A percentile compares a stretch with the other conserved stretches of the same genome.
Evolutionary conservation across 2,329 filamentous ascomycete species (phyloP).

Genomic region (Scedosporium apiospermum): DNA sequence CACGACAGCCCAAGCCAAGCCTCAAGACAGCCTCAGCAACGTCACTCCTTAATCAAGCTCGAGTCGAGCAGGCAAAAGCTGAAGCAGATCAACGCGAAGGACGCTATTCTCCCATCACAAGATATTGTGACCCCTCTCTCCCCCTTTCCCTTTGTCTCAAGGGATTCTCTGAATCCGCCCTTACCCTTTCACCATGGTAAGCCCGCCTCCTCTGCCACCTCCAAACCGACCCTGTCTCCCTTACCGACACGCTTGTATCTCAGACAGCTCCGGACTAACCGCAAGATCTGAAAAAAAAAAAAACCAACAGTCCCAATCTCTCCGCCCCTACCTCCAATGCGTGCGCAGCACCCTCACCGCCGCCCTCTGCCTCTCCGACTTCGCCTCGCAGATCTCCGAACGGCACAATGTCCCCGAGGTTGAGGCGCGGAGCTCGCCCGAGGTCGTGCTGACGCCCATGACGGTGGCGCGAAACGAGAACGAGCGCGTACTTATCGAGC

Average conservation of each 20-base stretch:
- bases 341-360: slow-evolving; percentile 91
- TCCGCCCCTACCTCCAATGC: slow-evolving; percentile 92
- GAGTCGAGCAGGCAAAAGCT: no score
- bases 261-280: background rate
- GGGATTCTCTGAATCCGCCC: background rate
- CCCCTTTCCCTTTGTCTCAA: background rate
- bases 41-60: background rate
- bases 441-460: slow-evolving; percentile 85
- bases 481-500: slow-evolving; percentile 91
- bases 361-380: slow-evolving; percentile 82
- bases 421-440: slow-evolving; percentile 84
- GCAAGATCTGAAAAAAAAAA: background rate
- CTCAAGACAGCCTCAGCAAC: background rate
- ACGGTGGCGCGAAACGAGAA: slow-evolving; percentile 93
- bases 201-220: background rate
- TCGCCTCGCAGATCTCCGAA: slow-evolving; percentile 93
- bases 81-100: background rate
- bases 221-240: background rate
- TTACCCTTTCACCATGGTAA: slow-evolving; percentile 1
- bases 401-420: slow-evolving; percentile 97
- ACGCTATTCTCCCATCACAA: background rate
- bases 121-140: background rate
- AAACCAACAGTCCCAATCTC: slow-evolving; percentile 70
- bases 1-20: background rate
- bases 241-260: background rate